These are phyloP conservation scores for Amanita polypyramis DNA, from an alignment of 768 basidiomycete genomes.

Conservation along the genomic window DNA sequence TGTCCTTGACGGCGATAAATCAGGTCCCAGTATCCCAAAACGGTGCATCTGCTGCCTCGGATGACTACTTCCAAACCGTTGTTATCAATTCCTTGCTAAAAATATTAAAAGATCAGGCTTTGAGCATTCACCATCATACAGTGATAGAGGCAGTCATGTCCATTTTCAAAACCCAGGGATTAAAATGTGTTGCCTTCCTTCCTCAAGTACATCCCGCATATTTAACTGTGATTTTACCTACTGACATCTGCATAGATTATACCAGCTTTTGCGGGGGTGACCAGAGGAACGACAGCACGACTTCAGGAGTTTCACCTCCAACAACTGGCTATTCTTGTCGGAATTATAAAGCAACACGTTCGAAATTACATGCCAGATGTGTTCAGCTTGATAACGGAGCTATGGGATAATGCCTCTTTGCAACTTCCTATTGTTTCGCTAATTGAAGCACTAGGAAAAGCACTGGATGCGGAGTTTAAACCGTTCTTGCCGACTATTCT, in stretches of 20 bases:
- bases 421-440: slow-evolving; percentile 90
- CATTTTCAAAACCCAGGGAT: slow-evolving; percentile 95
- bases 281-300: slow-evolving; percentile 69
- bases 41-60: slow-evolving; percentile 53
- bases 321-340: slow-evolving; percentile 89
- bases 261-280: slow-evolving; percentile 87
- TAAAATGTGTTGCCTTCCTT: slow-evolving; percentile 92
- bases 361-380: slow-evolving; percentile 84
- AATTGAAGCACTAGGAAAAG: slow-evolving; percentile 86
- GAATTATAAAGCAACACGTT: slow-evolving; percentile 95
- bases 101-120: slow-evolving; percentile 81
- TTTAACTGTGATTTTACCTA: not conserved
- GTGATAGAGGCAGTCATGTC: slow-evolving; percentile 98
- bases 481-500: slow-evolving; percentile 88
- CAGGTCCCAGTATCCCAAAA: slow-evolving; percentile 62
- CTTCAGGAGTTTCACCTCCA: slow-evolving; percentile 91
- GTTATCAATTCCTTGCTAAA: slow-evolving; percentile 82
- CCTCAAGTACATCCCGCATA: slow-evolving; percentile 55
- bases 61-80: slow-evolving; percentile 96
- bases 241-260: slow-evolving; percentile 53
- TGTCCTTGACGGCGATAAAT: slow-evolving; percentile 47
- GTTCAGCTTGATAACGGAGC: slow-evolving; percentile 75
- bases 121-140: slow-evolving; percentile 79
- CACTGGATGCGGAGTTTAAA: slow-evolving; percentile 94
- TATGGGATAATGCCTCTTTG: slow-evolving; percentile 78